These are phyloP conservation scores for Fusarium hostae DNA, from an alignment of 2,329 filamentous ascomycete species.

Conservation along the genomic window DNA sequence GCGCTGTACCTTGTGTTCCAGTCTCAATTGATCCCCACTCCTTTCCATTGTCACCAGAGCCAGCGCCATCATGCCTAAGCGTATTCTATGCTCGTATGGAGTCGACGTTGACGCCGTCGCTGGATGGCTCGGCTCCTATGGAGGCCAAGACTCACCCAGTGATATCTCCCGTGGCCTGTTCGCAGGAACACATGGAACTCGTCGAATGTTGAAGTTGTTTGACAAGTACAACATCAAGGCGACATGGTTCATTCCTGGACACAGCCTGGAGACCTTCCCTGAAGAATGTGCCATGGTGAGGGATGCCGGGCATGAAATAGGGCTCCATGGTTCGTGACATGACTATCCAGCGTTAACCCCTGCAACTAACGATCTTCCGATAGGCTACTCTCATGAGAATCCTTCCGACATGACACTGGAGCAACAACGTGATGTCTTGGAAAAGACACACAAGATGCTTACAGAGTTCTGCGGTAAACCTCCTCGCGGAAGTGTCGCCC, in stretches of 20 bases:
- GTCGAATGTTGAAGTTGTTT: conserved; percentile 75
- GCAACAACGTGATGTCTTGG: conserved; percentile 79
- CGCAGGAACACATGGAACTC: conserved; percentile 74
- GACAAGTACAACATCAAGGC: conserved; percentile 78
- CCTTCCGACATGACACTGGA: conserved; percentile 77
- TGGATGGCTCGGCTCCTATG: conserved; percentile 80
- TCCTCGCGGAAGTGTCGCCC: conserved; percentile 77
- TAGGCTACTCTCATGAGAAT: conserved; percentile 77
- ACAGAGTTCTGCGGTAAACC: conserved; percentile 76
- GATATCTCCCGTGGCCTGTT: conserved; percentile 57
- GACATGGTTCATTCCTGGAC: conserved; percentile 63
- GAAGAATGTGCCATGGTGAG: conserved; percentile 57
- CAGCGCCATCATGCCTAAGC: neutral
- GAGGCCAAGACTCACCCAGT: conserved; percentile 76
- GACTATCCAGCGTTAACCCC: rapidly evolving
- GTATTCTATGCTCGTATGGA: conserved; percentile 59
- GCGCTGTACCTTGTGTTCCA: no score
- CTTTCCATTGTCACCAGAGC: neutral
- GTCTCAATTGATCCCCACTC: neutral
- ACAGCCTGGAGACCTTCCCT: conserved; percentile 61
- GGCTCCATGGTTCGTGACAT: conserved; percentile 62
- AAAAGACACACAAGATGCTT: conserved; percentile 77
- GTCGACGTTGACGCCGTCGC: conserved; percentile 82
- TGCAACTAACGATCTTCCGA: rapidly evolving
- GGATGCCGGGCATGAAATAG: conserved; percentile 61